These are phyloP conservation scores for Pythium insidiosum DNA, from an alignment of 352 stramenopile genomes.

Conservation along the genomic window DNA sequence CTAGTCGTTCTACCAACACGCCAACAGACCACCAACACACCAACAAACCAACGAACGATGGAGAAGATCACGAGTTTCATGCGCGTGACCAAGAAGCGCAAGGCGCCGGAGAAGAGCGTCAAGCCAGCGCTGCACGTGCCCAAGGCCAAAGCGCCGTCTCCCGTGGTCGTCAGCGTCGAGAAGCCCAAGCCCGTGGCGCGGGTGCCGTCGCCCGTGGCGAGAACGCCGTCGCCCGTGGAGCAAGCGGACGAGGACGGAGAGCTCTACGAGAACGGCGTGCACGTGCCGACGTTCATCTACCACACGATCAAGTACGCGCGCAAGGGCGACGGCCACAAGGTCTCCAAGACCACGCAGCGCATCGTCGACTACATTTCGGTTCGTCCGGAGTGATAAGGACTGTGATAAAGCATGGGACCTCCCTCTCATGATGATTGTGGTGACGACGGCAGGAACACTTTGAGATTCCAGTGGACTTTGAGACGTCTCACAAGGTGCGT, in stretches of 20 bases:
- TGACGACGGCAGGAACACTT: constrained; percentile 29
- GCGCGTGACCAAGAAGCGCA: constrained; percentile 55
- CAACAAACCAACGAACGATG: constrained; percentile 17
- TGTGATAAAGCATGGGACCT: too few relatives aligned
- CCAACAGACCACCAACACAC: not conserved
- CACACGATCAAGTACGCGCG: constrained; percentile 48
- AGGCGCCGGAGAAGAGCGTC: constrained; percentile 20
- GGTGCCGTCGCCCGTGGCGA: too few relatives aligned
- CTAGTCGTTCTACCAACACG: not conserved
- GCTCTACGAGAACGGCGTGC: constrained; percentile 15
- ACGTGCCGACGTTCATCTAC: constrained; percentile 57
- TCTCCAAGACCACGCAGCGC: constrained; percentile 23
- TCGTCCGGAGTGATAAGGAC: too few relatives aligned
- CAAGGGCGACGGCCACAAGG: constrained; percentile 21
- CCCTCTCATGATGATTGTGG: not conserved
- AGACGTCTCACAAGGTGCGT: constrained; percentile 34
- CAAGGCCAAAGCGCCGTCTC: constrained; percentile 4
- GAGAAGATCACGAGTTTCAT: constrained; percentile 64
- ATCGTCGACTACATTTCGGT: constrained; percentile 48
- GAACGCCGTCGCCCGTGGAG: too few relatives aligned
- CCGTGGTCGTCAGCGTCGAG: constrained; percentile 5
- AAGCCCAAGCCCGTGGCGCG: constrained; percentile 6
- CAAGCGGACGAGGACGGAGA: constrained; percentile 10
- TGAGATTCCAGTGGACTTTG: constrained; percentile 33
- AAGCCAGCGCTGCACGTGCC: too few relatives aligned